Evolutionary conservation across 805 yeast genomes (phyloP).

Genomic region (Kazachstania psychrophila): DNA sequence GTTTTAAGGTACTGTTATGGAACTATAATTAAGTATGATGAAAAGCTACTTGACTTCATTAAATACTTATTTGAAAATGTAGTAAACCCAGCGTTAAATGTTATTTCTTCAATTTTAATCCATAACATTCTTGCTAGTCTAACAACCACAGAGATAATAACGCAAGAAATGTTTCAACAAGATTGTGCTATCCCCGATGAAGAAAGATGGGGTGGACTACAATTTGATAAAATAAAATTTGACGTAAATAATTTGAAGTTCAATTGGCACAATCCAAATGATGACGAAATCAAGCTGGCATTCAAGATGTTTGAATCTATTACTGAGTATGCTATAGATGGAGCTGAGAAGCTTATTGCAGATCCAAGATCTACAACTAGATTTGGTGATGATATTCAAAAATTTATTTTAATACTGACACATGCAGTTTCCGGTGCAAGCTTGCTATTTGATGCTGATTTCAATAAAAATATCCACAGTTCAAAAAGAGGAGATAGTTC

Average conservation of each 20-base stretch:
- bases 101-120: slow-evolving; percentile 50
- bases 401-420: slow-evolving; percentile 47
- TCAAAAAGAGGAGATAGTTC: slow-evolving; percentile 9
- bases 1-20: slow-evolving; percentile 59
- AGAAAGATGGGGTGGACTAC: slow-evolving; percentile 69
- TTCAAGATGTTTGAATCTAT: slow-evolving; percentile 46
- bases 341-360: slow-evolving; percentile 32
- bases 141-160: slow-evolving; percentile 50
- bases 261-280: slow-evolving; percentile 67
- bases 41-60: slow-evolving; percentile 36
- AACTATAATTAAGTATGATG: slow-evolving; percentile 35
- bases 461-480: slow-evolving; percentile 26
- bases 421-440: slow-evolving; percentile 63
- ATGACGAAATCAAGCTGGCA: slow-evolving; percentile 50
- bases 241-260: slow-evolving; percentile 42
- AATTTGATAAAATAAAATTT: slow-evolving; percentile 46
- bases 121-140: slow-evolving; percentile 59
- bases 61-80: slow-evolving; percentile 23
- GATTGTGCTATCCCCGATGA: slow-evolving; percentile 32
- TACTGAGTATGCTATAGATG: slow-evolving; percentile 35
- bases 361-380: slow-evolving; percentile 12
- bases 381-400: slow-evolving; percentile 43
- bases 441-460: slow-evolving; percentile 64
- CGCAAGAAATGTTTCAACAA: slow-evolving; percentile 45
- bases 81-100: slow-evolving; percentile 47